Evolutionary conservation across 2,329 filamentous ascomycete species (phyloP).

Genomic region (Claviceps sp.): DNA sequence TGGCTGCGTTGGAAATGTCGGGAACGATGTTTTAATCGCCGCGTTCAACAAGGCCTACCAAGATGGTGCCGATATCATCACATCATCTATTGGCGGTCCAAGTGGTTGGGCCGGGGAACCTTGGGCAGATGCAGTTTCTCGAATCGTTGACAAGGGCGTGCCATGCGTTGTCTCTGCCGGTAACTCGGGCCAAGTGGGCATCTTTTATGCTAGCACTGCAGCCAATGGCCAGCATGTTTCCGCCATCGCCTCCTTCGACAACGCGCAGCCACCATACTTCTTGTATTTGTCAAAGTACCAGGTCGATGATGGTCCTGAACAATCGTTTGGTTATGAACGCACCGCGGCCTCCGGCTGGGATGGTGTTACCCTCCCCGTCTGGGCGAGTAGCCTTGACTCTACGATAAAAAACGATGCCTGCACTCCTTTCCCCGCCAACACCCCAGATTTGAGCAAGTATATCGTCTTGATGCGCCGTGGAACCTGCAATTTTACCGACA

Average conservation of each 20-base stretch:
- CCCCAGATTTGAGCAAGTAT: constrained; percentile 41
- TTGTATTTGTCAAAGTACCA: constrained; percentile 28
- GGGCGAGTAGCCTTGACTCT: constrained; percentile 35
- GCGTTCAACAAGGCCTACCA: too few relatives aligned
- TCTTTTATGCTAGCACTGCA: constrained; percentile 37
- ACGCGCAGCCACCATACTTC: constrained; percentile 27
- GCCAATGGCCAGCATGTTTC: constrained; percentile 33
- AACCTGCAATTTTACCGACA: constrained; percentile 40
- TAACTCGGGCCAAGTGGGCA: background rate
- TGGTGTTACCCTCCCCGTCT: constrained; percentile 34
- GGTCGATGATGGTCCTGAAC: constrained; percentile 20
- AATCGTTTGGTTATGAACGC: constrained; percentile 29
- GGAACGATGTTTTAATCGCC: too few relatives aligned
- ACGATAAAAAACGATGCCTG: constrained; percentile 37
- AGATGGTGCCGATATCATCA: too few relatives aligned
- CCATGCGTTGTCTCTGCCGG: too few relatives aligned
- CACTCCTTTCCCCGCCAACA: constrained; percentile 33
- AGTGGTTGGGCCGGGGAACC: too few relatives aligned
- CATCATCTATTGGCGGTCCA: too few relatives aligned
- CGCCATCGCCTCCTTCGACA: constrained; percentile 38
- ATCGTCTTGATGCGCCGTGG: constrained; percentile 49
- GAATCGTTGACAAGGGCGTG: too few relatives aligned
- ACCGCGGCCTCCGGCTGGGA: constrained; percentile 29
- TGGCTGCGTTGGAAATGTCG: too few relatives aligned
- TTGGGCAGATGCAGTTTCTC: too few relatives aligned